Conservation (phyloP, 192 early-diverging fungal genomes). For the Entomortierella chlamydospora region DNA sequence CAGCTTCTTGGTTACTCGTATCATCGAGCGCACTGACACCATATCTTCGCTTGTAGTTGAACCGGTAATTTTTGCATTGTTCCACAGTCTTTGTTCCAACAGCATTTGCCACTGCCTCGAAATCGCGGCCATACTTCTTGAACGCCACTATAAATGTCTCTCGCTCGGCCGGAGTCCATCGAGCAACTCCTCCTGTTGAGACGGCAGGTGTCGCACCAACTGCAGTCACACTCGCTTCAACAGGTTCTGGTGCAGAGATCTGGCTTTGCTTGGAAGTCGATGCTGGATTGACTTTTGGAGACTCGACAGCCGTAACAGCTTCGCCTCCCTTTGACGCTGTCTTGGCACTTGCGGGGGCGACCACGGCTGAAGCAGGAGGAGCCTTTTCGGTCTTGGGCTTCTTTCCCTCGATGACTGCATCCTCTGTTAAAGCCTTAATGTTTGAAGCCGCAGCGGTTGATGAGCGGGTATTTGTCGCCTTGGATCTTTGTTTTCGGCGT, state of each 20-base stretch:
- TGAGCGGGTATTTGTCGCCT: slow-evolving; percentile 18
- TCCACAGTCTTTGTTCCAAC: slow-evolving; percentile 83
- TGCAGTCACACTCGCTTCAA: neutral
- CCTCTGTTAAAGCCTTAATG: slow-evolving; percentile 8
- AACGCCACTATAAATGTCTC: slow-evolving; percentile 50
- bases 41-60: slow-evolving; percentile 78
- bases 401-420: slow-evolving; percentile 14
- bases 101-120: slow-evolving; percentile 73
- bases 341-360: neutral
- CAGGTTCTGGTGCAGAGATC: neutral
- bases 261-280: neutral
- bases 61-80: slow-evolving; percentile 84
- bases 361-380: neutral
- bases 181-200: neutral
- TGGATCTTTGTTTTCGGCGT: slow-evolving; percentile 28
- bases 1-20: slow-evolving; percentile 22
- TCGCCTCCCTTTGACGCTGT: slow-evolving; percentile 5
- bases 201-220: neutral
- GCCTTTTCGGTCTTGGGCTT: slow-evolving; percentile 31
- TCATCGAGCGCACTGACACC: slow-evolving; percentile 66
- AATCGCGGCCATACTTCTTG: slow-evolving; percentile 75
- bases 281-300: slow-evolving; percentile 2
- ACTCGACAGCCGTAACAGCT: neutral
- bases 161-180: slow-evolving; percentile 47
- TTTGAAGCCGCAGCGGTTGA: slow-evolving; percentile 8